Evolutionary conservation across 2,329 filamentous ascomycete genomes (phyloP).

Genomic region (Metarhizium album): DNA sequence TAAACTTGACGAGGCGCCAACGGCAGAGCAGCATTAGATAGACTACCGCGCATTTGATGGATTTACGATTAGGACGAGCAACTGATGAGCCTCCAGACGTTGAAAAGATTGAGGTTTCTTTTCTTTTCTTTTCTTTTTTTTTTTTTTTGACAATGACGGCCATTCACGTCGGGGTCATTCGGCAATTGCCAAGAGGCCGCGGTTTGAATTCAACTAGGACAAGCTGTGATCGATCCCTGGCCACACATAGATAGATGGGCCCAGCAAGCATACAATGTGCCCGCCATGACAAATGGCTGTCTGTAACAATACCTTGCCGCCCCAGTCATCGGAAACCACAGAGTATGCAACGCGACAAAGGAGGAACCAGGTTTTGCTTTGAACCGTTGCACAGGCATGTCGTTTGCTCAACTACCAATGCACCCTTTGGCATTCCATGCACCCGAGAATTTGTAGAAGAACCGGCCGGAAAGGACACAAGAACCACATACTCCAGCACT

Average conservation of each 20-base stretch:
- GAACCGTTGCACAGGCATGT: slow-evolving; percentile 10
- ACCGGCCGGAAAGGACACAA: slow-evolving; percentile 32
- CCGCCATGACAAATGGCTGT: background rate
- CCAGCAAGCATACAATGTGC: no score
- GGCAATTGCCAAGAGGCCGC: no score
- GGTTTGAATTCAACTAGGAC: no score
- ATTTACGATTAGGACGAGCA: background rate
- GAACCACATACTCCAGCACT: slow-evolving; percentile 28
- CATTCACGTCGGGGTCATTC: no score
- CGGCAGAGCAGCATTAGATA: background rate
- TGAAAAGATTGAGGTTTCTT: no score
- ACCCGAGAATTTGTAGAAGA: slow-evolving; percentile 29
- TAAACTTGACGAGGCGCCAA: slow-evolving; percentile 18
- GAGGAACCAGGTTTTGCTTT: background rate
- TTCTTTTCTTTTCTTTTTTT: no score
- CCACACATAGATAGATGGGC: no score
- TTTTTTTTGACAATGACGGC: no score
- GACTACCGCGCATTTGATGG: background rate
- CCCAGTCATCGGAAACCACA: background rate
- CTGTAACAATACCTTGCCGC: background rate
- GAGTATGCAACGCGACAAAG: background rate
- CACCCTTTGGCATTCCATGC: slow-evolving; percentile 31
- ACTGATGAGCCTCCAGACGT: background rate
- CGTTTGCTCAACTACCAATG: slow-evolving; percentile 32
- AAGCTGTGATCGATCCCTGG: no score